Evolutionary conservation across 495 filamentous ascomycete species (phyloP).

Genomic region (Daldinia caldariorum): DNA sequence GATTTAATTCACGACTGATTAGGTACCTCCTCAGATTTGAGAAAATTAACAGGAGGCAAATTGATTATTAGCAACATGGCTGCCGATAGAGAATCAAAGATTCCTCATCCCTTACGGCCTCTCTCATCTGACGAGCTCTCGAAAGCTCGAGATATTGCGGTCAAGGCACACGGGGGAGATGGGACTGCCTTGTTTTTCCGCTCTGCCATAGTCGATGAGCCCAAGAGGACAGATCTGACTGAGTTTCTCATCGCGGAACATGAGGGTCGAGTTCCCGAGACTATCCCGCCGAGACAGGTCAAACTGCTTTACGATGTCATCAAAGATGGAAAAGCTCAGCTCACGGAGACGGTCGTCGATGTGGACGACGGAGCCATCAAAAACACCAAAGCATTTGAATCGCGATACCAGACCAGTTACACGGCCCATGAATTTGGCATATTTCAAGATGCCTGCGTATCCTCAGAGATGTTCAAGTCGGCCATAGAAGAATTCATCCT

Average conservation of each 20-base stretch:
- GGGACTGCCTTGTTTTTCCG: slow-evolving; percentile 66
- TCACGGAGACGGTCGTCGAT: slow-evolving; percentile 72
- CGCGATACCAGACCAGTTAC: slow-evolving; percentile 68
- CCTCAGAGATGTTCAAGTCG: slow-evolving; percentile 68
- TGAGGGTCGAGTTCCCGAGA: slow-evolving; percentile 50
- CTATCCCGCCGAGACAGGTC: slow-evolving; percentile 68
- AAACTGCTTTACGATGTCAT: slow-evolving; percentile 74
- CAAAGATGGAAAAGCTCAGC: slow-evolving; percentile 64
- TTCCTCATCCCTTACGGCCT: slow-evolving; percentile 68
- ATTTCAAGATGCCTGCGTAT: slow-evolving; percentile 68
- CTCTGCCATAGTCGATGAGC: slow-evolving; percentile 69
- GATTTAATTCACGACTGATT: not conserved
- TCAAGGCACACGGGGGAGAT: slow-evolving; percentile 43
- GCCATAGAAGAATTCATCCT: slow-evolving; percentile 69
- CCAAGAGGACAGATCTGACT: slow-evolving; percentile 65
- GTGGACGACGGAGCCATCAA: slow-evolving; percentile 59
- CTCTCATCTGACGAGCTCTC: slow-evolving; percentile 67
- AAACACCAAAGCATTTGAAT: slow-evolving; percentile 63
- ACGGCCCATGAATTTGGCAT: slow-evolving; percentile 69
- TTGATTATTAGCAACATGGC: slow-evolving; percentile 32
- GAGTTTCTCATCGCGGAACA: slow-evolving; percentile 58
- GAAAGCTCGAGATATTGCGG: slow-evolving; percentile 47
- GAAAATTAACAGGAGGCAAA: slow-evolving; percentile 4
- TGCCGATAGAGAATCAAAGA: slow-evolving; percentile 23
- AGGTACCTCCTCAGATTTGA: not conserved